phyloP scores from a whole-genome alignment of 75 land plant genomes.

The Sequoia sempervirens region DNA sequence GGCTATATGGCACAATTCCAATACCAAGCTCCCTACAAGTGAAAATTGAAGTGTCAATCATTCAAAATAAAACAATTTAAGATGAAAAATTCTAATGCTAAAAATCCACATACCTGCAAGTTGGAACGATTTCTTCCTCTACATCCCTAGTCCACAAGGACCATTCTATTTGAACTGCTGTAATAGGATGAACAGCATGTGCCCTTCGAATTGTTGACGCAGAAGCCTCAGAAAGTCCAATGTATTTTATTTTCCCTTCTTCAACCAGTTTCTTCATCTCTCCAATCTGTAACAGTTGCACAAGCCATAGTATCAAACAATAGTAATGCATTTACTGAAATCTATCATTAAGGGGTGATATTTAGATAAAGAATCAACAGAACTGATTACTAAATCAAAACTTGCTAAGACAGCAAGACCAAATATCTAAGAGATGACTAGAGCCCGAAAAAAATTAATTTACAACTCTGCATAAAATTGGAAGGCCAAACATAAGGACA shows the following conservation, averaged over 20 bases:
- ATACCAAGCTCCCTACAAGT: constrained; percentile 54
- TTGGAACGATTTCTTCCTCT: constrained; percentile 66
- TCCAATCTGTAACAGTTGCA: constrained; percentile 35
- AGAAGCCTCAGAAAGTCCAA: constrained; percentile 68
- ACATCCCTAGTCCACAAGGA: constrained; percentile 73
- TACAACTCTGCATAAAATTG: not conserved
- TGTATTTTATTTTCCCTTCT: constrained; percentile 74
- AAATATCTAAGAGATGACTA: not conserved
- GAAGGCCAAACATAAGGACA: not conserved
- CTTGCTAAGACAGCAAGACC: not conserved
- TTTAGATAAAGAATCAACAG: not conserved
- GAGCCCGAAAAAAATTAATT: not conserved
- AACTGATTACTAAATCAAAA: not conserved
- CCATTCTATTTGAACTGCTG: constrained; percentile 68
- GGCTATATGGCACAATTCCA: constrained; percentile 67
- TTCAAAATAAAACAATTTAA: constrained; percentile 4
- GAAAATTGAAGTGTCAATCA: not conserved
- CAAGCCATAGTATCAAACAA: too few species aligned
- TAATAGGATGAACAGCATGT: constrained; percentile 58
- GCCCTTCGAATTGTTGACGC: constrained; percentile 58
- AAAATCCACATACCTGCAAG: constrained; percentile 45
- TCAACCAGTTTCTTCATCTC: constrained; percentile 76
- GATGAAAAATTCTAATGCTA: not conserved
- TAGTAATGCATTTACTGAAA: not conserved
- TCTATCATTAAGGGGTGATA: not conserved